These are phyloP conservation scores for Alternaria sp. DNA, from an alignment of 2,329 filamentous ascomycete genomes.

Conservation along the genomic window DNA sequence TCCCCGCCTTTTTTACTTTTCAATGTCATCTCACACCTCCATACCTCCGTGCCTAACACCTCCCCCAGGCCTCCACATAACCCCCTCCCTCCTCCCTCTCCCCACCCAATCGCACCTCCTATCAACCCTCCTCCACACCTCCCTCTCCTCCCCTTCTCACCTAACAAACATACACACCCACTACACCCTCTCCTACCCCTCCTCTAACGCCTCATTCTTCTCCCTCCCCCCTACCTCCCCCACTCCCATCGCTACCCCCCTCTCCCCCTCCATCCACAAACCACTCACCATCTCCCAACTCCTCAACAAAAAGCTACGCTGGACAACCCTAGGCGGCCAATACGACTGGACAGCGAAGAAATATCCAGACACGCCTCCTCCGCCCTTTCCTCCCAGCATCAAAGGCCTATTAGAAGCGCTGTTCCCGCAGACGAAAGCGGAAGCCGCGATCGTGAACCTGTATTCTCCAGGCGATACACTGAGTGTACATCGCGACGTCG, in stretches of 20 bases:
- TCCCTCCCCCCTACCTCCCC: constrained; percentile 47
- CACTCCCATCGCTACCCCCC: constrained; percentile 57
- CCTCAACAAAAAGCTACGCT: constrained; percentile 81
- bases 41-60: not conserved
- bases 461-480: constrained; percentile 91
- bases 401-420: constrained; percentile 69
- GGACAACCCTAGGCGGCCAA: constrained; percentile 93
- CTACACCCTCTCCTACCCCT: constrained; percentile 72
- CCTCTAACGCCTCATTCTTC: constrained; percentile 53
- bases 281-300: constrained; percentile 73
- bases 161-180: constrained; percentile 91
- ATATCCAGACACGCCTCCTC: constrained; percentile 74
- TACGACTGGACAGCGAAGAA: constrained; percentile 93
- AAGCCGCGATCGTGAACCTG: constrained; percentile 93
- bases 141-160: constrained; percentile 75
- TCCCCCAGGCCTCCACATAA: constrained; percentile 73
- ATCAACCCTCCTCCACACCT: constrained; percentile 75
- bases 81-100: constrained; percentile 76
- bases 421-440: constrained; percentile 78
- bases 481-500: constrained; percentile 92
- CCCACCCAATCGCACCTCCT: constrained; percentile 73
- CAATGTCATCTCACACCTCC: too few species aligned
- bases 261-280: constrained; percentile 76
- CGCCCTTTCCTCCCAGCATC: constrained; percentile 76
- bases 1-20: too few species aligned